Percentiles rank a stretch among this genome's conserved stretches.
These are phyloP conservation scores for Russula lepida DNA, from an alignment of 768 basidiomycete species.

Conservation along the genomic window DNA sequence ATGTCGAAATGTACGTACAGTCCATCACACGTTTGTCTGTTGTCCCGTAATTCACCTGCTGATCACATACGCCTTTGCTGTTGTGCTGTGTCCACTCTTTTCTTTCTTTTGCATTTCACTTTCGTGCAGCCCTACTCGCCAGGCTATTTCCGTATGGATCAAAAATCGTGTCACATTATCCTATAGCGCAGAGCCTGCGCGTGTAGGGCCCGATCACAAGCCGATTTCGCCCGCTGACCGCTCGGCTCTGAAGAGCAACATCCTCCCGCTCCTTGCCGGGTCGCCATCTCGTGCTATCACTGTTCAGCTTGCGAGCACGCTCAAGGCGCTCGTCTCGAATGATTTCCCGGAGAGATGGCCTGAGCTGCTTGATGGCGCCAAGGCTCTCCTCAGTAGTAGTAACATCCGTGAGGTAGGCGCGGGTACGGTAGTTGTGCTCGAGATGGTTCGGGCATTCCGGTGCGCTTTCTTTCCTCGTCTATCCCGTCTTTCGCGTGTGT, in stretches of 20 bases:
- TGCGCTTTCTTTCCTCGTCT: conserved; percentile 26
- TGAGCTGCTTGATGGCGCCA: conserved; percentile 55
- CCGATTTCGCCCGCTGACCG: conserved; percentile 63
- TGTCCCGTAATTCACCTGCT: not conserved
- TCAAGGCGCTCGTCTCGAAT: conserved; percentile 64
- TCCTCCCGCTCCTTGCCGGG: conserved; percentile 62
- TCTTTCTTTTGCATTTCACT: not conserved
- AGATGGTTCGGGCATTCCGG: conserved; percentile 72
- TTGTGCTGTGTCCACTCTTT: conserved; percentile 6
- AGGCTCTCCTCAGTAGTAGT: conserved; percentile 50
- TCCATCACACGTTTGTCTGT: not conserved
- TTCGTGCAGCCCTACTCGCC: conserved; percentile 58
- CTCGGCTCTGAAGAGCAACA: conserved; percentile 55
- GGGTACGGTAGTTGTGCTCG: conserved; percentile 69
- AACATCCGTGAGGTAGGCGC: conserved; percentile 71
- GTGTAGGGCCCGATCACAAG: conserved; percentile 48
- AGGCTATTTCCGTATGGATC: conserved; percentile 80
- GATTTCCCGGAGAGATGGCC: conserved; percentile 81
- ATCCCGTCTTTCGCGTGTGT: not conserved
- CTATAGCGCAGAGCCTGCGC: conserved; percentile 45
- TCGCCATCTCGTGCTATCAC: conserved; percentile 61
- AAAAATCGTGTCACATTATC: conserved; percentile 77
- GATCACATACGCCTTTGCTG: not conserved
- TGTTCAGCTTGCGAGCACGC: conserved; percentile 62
- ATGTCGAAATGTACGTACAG: conserved; percentile 62